These are phyloP conservation scores for Aspergillus ellipticus DNA, from an alignment of 495 filamentous ascomycete species.

Conservation along the genomic window DNA sequence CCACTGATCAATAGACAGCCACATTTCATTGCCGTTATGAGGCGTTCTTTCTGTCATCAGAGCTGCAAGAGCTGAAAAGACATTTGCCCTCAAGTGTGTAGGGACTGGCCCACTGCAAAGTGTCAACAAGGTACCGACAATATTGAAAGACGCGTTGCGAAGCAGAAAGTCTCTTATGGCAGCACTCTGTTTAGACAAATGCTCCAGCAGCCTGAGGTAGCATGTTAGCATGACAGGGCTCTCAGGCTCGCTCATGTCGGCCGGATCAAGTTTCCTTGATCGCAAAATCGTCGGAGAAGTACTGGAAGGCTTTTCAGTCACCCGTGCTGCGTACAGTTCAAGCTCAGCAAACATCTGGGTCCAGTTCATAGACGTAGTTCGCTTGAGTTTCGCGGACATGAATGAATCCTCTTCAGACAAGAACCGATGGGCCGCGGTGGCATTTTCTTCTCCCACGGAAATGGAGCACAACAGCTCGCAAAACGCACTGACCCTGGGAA, in stretches of 20 bases:
- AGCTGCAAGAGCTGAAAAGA: constrained; percentile 65
- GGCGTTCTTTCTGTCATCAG: constrained; percentile 63
- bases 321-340: constrained; percentile 64
- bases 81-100: constrained; percentile 69
- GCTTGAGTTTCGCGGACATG: constrained; percentile 68
- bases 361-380: constrained; percentile 82
- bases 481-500: constrained; percentile 88
- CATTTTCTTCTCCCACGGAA: constrained; percentile 73
- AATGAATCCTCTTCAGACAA: constrained; percentile 80
- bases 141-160: constrained; percentile 54
- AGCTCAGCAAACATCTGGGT: constrained; percentile 87
- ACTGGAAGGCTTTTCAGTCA: constrained; percentile 60
- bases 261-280: constrained; percentile 61
- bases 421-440: constrained; percentile 78
- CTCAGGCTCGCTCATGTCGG: constrained; percentile 73
- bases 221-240: constrained; percentile 88
- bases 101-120: constrained; percentile 67
- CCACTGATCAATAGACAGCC: constrained; percentile 69
- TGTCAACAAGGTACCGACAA: constrained; percentile 63
- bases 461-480: constrained; percentile 91
- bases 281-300: constrained; percentile 55
- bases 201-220: constrained; percentile 81
- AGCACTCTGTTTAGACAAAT: constrained; percentile 65
- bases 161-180: constrained; percentile 67
- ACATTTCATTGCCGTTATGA: constrained; percentile 59